Conservation (phyloP, 768 basidiomycete genomes). For the Dioszegia crocea region DNA sequence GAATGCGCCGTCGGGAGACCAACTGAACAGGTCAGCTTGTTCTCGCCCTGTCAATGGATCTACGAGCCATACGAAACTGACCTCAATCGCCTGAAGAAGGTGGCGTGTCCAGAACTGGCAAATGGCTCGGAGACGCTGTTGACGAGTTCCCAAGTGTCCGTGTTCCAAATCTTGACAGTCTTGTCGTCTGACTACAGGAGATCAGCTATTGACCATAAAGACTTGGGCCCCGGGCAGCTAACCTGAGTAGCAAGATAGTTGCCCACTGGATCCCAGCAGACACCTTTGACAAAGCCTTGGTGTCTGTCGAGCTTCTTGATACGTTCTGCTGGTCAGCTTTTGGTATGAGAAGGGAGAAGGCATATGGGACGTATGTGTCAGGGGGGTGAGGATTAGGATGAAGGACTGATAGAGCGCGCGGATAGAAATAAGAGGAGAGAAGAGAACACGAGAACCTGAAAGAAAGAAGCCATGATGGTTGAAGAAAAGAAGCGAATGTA, state of each 20-base stretch:
- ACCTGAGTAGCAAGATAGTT: slow-evolving; percentile 86
- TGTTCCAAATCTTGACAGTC: slow-evolving; percentile 94
- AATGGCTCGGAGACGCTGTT: slow-evolving; percentile 85
- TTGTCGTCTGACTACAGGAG: slow-evolving; percentile 83
- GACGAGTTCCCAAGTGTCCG: slow-evolving; percentile 82
- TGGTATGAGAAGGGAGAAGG: not conserved
- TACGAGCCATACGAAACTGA: slow-evolving; percentile 47
- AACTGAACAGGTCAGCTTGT: slow-evolving; percentile 55
- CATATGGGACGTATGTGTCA: not conserved
- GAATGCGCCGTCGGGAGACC: slow-evolving; percentile 99
- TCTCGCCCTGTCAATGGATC: no score
- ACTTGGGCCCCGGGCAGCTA: slow-evolving; percentile 7
- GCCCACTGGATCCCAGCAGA: slow-evolving; percentile 98
- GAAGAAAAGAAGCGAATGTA: no score
- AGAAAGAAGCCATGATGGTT: not conserved
- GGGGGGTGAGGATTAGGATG: no score
- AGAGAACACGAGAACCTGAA: no score
- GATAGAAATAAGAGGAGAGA: not conserved
- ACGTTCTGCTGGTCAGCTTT: slow-evolving; percentile 58
- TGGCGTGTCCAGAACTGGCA: slow-evolving; percentile 86
- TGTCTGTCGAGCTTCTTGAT: slow-evolving; percentile 79
- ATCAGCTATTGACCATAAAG: not conserved
- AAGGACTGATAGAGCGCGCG: no score
- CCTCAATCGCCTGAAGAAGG: slow-evolving; percentile 89
- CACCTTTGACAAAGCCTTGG: slow-evolving; percentile 95